phyloP scores from a whole-genome alignment of 1,139 yeast genomes.

The Protomyces lactucae-debilis region DNA sequence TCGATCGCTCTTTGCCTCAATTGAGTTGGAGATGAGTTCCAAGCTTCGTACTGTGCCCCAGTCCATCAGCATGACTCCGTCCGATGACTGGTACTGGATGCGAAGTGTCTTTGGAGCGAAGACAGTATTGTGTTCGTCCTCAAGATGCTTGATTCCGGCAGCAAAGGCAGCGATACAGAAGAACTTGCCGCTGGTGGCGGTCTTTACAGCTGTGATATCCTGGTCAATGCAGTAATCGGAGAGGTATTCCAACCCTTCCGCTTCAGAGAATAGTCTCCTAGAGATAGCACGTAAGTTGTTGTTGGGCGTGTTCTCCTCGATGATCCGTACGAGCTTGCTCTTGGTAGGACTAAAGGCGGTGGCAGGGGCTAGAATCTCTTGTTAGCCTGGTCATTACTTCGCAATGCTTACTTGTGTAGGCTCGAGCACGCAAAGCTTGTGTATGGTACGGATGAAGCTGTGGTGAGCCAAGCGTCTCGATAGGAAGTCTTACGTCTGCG shows the following conservation, averaged over 20 bases:
- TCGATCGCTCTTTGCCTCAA: constrained; percentile 32
- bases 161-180: constrained; percentile 41
- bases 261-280: constrained; percentile 36
- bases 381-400: background rate
- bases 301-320: constrained; percentile 40
- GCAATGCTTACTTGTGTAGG: constrained; percentile 38
- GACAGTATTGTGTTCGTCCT: constrained; percentile 28
- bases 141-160: constrained; percentile 39
- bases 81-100: constrained; percentile 39
- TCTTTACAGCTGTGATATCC: constrained; percentile 33
- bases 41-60: constrained; percentile 41
- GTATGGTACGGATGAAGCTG: constrained; percentile 46
- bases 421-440: constrained; percentile 42
- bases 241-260: constrained; percentile 36
- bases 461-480: constrained; percentile 43
- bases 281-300: constrained; percentile 37
- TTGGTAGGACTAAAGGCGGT: constrained; percentile 36
- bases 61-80: constrained; percentile 43
- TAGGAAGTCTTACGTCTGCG: background rate
- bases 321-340: constrained; percentile 42
- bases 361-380: constrained; percentile 40
- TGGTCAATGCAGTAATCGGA: constrained; percentile 33
- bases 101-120: constrained; percentile 39
- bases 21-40: constrained; percentile 42
- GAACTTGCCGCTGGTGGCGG: constrained; percentile 33